Evolutionary conservation across 768 basidiomycete species (phyloP).

Genomic region (Grammothele lineata): DNA sequence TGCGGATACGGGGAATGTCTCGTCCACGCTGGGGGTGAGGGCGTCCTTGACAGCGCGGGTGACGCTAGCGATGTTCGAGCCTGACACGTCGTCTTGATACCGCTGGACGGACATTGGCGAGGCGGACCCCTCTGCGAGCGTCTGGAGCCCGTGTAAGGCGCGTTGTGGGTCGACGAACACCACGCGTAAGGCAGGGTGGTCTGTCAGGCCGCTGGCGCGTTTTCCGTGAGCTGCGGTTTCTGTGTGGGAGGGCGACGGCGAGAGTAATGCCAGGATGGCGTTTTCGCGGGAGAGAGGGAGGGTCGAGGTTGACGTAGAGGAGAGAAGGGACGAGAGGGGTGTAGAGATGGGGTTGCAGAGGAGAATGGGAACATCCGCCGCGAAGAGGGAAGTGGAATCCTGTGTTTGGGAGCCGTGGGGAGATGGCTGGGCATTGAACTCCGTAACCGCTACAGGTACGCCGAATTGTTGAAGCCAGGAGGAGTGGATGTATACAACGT

Average conservation of each 20-base stretch:
- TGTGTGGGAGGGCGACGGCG: conserved; percentile 15
- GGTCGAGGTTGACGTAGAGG: conserved; percentile 5
- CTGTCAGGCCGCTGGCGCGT: no score
- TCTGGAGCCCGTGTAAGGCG: conserved; percentile 49
- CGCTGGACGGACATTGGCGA: conserved; percentile 51
- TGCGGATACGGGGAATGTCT: neutral
- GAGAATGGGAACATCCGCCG: conserved; percentile 61
- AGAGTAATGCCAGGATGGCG: conserved; percentile 25
- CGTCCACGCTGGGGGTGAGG: conserved; percentile 1
- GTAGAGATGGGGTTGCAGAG: conserved; percentile 58
- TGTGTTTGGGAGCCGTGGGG: no score
- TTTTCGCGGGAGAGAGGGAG: conserved; percentile 20
- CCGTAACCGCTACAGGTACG: conserved; percentile 28
- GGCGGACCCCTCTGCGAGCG: conserved; percentile 41
- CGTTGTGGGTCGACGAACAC: conserved; percentile 56
- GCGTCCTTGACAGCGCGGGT: conserved; percentile 32
- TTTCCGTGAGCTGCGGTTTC: no score
- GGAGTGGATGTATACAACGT: conserved; percentile 35
- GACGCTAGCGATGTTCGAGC: conserved; percentile 53
- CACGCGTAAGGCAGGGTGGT: conserved; percentile 20
- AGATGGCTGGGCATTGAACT: conserved; percentile 20
- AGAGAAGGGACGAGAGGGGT: conserved; percentile 36
- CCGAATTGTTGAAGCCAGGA: conserved; percentile 55
- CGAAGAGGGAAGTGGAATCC: no score
- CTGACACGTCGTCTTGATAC: conserved; percentile 59